Conservation (phyloP, 805 yeast species). For the Candida saitoana region DNA sequence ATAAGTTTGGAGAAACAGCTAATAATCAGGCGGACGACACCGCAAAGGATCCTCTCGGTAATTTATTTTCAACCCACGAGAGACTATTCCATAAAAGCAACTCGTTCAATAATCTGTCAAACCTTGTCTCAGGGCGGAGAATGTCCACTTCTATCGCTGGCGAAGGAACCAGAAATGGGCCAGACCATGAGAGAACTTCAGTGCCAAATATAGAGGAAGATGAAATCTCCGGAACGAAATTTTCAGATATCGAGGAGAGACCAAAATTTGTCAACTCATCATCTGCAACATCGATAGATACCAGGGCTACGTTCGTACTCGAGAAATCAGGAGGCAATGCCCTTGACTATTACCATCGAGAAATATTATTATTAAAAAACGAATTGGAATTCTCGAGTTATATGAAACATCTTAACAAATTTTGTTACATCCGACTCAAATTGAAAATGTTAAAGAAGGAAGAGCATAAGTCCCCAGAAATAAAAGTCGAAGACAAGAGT, state of each 20-base stretch:
- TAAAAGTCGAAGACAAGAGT: constrained; percentile 4
- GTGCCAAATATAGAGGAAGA: background rate
- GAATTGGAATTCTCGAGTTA: constrained; percentile 60
- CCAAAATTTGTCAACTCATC: constrained; percentile 10
- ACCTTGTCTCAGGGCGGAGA: background rate
- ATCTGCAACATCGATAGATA: constrained; percentile 17
- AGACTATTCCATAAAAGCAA: constrained; percentile 14
- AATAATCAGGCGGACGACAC: constrained; percentile 2
- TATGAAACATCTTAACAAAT: constrained; percentile 45
- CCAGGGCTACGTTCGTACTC: background rate
- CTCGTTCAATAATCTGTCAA: background rate
- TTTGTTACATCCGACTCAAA: constrained; percentile 16
- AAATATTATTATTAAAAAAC: constrained; percentile 51
- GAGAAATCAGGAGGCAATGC: constrained; percentile 15
- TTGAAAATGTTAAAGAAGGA: constrained; percentile 6
- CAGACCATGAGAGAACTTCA: background rate
- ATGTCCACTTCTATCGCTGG: background rate
- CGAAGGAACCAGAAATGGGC: background rate
- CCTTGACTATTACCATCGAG: constrained; percentile 52
- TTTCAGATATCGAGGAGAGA: background rate
- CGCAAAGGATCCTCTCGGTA: constrained; percentile 15
- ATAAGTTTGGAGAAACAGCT: constrained; percentile 14
- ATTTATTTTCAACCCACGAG: constrained; percentile 32
- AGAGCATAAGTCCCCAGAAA: background rate
- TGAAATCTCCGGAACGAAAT: background rate